Evolutionary conservation across 2,329 filamentous ascomycete genomes (phyloP), one percentile per base, ranked within the genome.

Genomic region (Acephala macrosclerotiorum): DNA sequence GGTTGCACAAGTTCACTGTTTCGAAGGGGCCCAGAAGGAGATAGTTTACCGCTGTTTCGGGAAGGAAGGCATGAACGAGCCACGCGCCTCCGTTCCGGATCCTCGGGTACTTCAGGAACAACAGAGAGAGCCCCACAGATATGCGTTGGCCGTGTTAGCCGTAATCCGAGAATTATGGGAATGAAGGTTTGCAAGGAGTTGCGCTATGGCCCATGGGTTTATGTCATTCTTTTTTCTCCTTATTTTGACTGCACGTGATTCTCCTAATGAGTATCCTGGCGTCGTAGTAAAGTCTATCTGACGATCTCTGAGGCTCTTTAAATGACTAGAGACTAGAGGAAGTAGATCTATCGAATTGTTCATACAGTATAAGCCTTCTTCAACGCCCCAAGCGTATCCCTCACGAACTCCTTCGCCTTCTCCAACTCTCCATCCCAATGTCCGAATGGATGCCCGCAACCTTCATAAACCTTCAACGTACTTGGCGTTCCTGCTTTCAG

Each of bases 361-460:
- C 14, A 35, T 16, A 56, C 18, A 26, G 51, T 58, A 38, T 69
- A 68, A 36, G 64, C 67, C n/a, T 66, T 53, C 42, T 55, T 67
- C 58, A 71, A 36, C 3, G 63, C 69, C 22, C 9, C 7, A 56
- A 76, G 71, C 49, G 75, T 78, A 63, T 78, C 75, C 26, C 67
- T 49, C 8, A 76, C 70, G 63, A 77, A 79, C 55, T 77, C 75
- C 60, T 70, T 77, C 1, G 76, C 74, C 8, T 72, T 72, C 1
- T 77, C 75, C 16, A 77, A 72, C 61, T 68, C 66, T 5, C 74
- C 77, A 64, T 76, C 75, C 77, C 77, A 79, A 12, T 77, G 75
- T 4, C 72, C 73, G 65, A 79, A 79, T 0, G 77, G 76, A 69
- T 79, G 78, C 7, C 75, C 76, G 57, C 76, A 74, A 0, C 77